phyloP scores from a whole-genome alignment of 495 filamentous ascomycete species.

The Cryomyces antarcticus region DNA sequence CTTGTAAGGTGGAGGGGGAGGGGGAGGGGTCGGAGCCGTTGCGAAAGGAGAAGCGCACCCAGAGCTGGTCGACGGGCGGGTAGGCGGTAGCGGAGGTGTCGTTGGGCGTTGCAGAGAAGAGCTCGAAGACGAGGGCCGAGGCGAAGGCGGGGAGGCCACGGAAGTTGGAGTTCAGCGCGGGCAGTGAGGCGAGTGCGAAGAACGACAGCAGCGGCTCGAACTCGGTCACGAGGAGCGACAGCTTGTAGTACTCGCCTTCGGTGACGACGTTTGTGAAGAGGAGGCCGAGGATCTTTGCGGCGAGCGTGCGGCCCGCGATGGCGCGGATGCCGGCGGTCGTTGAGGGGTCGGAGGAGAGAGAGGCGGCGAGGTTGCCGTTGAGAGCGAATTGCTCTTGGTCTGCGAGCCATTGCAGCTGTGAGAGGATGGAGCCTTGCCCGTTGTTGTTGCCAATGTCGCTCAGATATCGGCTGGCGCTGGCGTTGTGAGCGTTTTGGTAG shows the following conservation, averaged over 20 bases:
- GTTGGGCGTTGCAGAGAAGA: constrained; percentile 31
- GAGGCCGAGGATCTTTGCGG: constrained; percentile 36
- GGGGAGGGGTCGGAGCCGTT: constrained; percentile 34
- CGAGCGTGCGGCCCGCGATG: constrained; percentile 45
- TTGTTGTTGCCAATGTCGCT: constrained; percentile 7
- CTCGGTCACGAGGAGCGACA: constrained; percentile 48
- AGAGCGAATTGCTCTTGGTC: constrained; percentile 38
- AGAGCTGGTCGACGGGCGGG: constrained; percentile 35
- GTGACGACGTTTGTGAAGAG: constrained; percentile 28
- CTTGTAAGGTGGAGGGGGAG: constrained; percentile 23
- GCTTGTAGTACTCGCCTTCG: constrained; percentile 15
- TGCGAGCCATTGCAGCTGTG: constrained; percentile 39
- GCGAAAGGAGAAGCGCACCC: constrained; percentile 56
- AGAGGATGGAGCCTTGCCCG: constrained; percentile 21
- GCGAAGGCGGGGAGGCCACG: constrained; percentile 46
- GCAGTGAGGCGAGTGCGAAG: constrained; percentile 42
- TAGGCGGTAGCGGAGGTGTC: constrained; percentile 15
- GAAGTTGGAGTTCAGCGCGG: constrained; percentile 29
- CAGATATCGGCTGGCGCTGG: constrained; percentile 29
- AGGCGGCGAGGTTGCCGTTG: constrained; percentile 29
- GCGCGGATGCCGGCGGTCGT: constrained; percentile 29
- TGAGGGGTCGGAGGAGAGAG: constrained; percentile 1
- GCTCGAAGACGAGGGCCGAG: constrained; percentile 53
- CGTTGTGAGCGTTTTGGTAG: constrained; percentile 49
- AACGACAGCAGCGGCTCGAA: constrained; percentile 53